Evolutionary conservation across 208 protist genomes (phyloP).

Genomic region (Zelonia costaricensis): DNA sequence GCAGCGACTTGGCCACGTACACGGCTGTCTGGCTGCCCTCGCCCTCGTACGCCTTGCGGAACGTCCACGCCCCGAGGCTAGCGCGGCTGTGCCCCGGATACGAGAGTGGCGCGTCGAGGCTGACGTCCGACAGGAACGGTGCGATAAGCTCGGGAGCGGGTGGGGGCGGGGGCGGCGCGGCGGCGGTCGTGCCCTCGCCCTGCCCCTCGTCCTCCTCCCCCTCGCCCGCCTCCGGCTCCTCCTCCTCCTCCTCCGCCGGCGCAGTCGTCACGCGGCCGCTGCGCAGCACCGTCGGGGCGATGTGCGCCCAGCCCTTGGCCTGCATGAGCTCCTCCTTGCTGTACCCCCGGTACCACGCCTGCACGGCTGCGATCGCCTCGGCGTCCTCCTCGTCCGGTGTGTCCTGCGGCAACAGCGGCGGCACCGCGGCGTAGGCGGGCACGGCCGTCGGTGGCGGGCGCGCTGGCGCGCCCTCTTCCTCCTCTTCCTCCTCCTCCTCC

Average conservation of each 20-base stretch:
- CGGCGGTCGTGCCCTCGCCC: constrained; percentile 12
- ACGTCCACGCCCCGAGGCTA: constrained; percentile 80
- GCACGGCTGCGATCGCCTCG: constrained; percentile 55
- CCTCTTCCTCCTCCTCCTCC: constrained; percentile 89
- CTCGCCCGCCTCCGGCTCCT: constrained; percentile 9
- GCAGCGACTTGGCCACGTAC: constrained; percentile 79
- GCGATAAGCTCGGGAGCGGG: constrained; percentile 77
- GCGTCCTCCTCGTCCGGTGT: constrained; percentile 79
- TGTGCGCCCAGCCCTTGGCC: constrained; percentile 91
- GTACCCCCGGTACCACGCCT: constrained; percentile 85
- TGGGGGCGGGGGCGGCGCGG: constrained; percentile 17
- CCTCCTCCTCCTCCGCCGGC: constrained; percentile 35
- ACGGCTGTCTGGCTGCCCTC: constrained; percentile 66
- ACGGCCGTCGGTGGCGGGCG: constrained; percentile 61
- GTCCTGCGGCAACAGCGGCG: constrained; percentile 82
- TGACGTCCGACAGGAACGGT: constrained; percentile 82
- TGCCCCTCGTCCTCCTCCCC: constrained; percentile 19
- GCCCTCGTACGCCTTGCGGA: constrained; percentile 82
- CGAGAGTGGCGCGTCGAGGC: constrained; percentile 63
- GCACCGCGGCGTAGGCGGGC: constrained; percentile 76
- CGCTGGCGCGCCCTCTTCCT: constrained; percentile 37
- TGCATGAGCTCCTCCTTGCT: constrained; percentile 86
- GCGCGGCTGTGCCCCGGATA: constrained; percentile 80
- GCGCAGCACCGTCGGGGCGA: constrained; percentile 71
- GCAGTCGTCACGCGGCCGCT: constrained; percentile 61